Evolutionary conservation across 1,139 yeast species (phyloP).

Genomic region (Pichia sp.): DNA sequence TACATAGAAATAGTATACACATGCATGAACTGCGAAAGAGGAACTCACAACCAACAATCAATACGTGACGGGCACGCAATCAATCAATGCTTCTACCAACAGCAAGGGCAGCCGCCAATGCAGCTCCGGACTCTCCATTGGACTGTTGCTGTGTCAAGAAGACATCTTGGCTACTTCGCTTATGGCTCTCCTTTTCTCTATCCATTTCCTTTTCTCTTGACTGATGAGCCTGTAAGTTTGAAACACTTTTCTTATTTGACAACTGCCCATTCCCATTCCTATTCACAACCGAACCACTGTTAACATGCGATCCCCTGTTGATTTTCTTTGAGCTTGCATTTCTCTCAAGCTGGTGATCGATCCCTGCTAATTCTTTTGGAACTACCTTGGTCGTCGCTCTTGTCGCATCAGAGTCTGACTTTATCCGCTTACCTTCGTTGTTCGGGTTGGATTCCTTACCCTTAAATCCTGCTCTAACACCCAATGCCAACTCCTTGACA

Average conservation of each 20-base stretch:
- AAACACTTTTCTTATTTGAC: neutral
- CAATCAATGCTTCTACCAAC: slow-evolving; percentile 11
- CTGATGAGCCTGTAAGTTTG: neutral
- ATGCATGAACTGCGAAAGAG: neutral
- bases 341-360: neutral
- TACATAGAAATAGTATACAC: slow-evolving; percentile 1
- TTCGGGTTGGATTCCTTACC: neutral
- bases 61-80: neutral
- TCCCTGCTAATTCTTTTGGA: neutral
- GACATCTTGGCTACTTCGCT: neutral
- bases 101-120: slow-evolving; percentile 26
- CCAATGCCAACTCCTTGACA: slow-evolving; percentile 9
- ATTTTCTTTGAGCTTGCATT: neutral
- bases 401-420: neutral
- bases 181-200: neutral
- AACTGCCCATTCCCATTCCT: neutral
- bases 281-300: neutral
- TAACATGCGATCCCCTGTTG: neutral
- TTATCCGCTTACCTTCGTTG: slow-evolving; percentile 1
- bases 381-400: neutral
- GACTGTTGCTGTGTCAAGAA: neutral
- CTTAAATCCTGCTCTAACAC: slow-evolving; percentile 7
- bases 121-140: slow-evolving; percentile 17
- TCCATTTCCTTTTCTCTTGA: neutral
- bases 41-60: neutral